Percentiles rank a stretch among this genome's conserved stretches.
phyloP scores from a whole-genome alignment of 768 basidiomycete genomes.

The Termitomyces sp. region DNA sequence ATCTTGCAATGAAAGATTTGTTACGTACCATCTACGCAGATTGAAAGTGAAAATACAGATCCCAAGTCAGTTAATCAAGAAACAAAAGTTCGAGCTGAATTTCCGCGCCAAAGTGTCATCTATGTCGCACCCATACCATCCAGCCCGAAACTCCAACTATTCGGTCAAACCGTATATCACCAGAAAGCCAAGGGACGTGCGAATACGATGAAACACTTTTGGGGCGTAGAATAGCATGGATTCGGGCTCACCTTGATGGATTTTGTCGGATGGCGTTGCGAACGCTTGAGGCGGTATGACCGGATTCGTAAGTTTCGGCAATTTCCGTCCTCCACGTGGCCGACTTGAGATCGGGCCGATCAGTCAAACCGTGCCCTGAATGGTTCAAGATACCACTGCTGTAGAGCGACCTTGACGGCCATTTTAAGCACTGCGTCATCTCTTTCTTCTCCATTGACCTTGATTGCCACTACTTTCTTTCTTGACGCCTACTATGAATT shows the following conservation, averaged over 20 bases:
- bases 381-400: conserved; percentile 1
- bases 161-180: conserved; percentile 10
- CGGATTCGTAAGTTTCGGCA: conserved; percentile 14
- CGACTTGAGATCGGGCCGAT: neutral
- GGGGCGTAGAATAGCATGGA: conserved; percentile 17
- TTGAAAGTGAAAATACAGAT: neutral
- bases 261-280: conserved; percentile 30
- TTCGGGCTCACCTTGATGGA: conserved; percentile 55
- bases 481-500: conserved; percentile 59
- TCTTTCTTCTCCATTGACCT: neutral
- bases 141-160: conserved; percentile 26
- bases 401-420: conserved; percentile 10
- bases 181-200: conserved; percentile 13
- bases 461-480: neutral
- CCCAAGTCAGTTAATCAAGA: conserved; percentile 10
- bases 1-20: neutral
- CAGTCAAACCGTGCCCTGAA: neutral
- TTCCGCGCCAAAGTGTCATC: conserved; percentile 28
- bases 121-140: conserved; percentile 28
- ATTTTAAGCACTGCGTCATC: conserved; percentile 8
- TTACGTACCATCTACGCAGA: conserved; percentile 35
- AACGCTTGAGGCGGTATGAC: conserved; percentile 5
- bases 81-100: neutral
- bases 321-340: conserved; percentile 13
- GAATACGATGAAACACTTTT: conserved; percentile 10